Conservation (phyloP, 371 early-diverging fungal genomes). For the Mucor velutinosus region DNA sequence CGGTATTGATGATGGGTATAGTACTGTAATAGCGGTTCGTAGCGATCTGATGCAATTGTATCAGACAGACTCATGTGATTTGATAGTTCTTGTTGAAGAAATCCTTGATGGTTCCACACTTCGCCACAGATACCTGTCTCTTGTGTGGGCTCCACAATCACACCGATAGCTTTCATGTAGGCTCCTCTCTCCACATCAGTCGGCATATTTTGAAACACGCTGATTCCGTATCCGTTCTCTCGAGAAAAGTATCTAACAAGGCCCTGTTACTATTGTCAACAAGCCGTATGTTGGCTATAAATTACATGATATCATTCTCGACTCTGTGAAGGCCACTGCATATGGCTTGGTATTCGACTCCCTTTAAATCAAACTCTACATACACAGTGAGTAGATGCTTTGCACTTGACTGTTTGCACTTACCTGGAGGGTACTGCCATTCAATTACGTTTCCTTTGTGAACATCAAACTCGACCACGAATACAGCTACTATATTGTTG, state of each 20-base stretch:
- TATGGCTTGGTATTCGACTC: constrained; percentile 63
- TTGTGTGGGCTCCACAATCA: constrained; percentile 50
- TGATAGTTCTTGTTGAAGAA: constrained; percentile 33
- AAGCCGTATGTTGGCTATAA: not conserved
- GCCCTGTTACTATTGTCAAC: not conserved
- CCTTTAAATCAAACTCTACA: constrained; percentile 51
- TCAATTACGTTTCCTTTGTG: constrained; percentile 59
- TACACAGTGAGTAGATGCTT: not conserved
- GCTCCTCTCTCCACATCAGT: constrained; percentile 50
- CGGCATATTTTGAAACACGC: constrained; percentile 52
- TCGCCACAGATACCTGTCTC: constrained; percentile 51
- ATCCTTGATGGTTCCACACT: constrained; percentile 53
- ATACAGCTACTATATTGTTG: constrained; percentile 41
- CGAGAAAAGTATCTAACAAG: constrained; percentile 55
- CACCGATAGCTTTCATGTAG: constrained; percentile 58
- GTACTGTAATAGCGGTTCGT: constrained; percentile 10
- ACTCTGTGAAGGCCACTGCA: constrained; percentile 64
- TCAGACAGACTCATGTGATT: constrained; percentile 12
- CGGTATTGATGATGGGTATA: constrained; percentile 13
- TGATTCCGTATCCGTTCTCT: constrained; percentile 46
- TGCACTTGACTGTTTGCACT: not conserved
- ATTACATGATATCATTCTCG: constrained; percentile 58
- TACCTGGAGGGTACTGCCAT: constrained; percentile 61
- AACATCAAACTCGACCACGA: constrained; percentile 60
- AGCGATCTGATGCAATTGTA: not conserved